Base-by-base conservation (phyloP, 2,329 filamentous ascomycete genomes). In the Fonsecaea monophora region DNA sequence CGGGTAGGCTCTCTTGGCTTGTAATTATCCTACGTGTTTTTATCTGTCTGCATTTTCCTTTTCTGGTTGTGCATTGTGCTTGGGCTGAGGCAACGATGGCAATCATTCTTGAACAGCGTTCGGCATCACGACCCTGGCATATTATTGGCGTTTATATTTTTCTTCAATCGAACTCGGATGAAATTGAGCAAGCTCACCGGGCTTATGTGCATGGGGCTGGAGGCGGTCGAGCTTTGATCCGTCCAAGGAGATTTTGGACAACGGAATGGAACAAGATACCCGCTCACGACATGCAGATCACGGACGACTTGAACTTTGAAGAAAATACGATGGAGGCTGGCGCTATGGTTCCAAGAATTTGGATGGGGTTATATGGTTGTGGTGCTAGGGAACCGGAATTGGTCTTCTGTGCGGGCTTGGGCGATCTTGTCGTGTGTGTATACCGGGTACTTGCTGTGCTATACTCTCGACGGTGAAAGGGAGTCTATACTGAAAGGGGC, bases 221-320 rank as follows among this genome's bases (percentile, higher is more conserved):
- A 65, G 66, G 62, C 59, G 66, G 63, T 54, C 55, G 56, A 63
- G 63, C 62, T 68, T 53, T 57, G 55, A 25, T 58, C n/a, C 34
- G 34, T 55, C n/a, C 40, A 34, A 54, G 18, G 53, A 56, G 40
- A 50, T 65, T 65, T 68, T 65, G 63, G 63, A 62, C 66, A 66
- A 42, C 56, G 59, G 58, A 66, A 64, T 62, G 66, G 42, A 50
- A 50, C 45, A 50, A 50, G 45, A 68, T 65, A 68, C 62, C 66
- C 62, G 66, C 57, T 66, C 55, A 63, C 53, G 66, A 61, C 57
- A 50, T 18, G 25, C 42, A 48, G 38, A 34, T 50, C 57, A 60
- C 45, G 45, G 45, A 50, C 45, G 45, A 50, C 45, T 50, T 50
- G 45, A 50, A 25, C 18, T 50, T 50, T 50, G n/a, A 50, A 54